Conservation (phyloP, 2,329 filamentous ascomycete species). For the Cytospora piceicola region DNA sequence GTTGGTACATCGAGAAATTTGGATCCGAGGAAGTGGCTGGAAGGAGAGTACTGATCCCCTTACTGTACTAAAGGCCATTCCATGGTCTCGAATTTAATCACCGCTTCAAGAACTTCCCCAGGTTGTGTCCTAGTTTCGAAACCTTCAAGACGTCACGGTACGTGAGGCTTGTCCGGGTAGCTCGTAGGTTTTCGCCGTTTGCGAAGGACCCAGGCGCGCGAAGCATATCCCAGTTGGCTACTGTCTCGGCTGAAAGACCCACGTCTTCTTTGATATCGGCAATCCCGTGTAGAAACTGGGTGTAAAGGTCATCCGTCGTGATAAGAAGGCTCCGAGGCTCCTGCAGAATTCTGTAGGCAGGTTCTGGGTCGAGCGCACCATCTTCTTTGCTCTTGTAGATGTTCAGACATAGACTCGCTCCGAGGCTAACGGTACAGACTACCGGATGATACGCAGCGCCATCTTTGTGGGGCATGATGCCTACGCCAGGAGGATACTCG, state of each 20-base stretch:
- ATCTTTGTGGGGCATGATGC: slow-evolving; percentile 98
- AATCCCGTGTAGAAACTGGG: slow-evolving; percentile 75
- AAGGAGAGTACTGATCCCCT: slow-evolving; percentile 79
- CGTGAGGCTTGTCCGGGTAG: slow-evolving; percentile 72
- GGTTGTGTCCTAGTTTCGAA: slow-evolving; percentile 70
- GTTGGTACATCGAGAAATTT: slow-evolving; percentile 81
- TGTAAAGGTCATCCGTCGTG: slow-evolving; percentile 71
- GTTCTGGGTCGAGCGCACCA: slow-evolving; percentile 57
- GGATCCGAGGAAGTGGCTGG: slow-evolving; percentile 63
- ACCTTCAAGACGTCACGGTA: slow-evolving; percentile 87
- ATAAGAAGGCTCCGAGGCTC: slow-evolving; percentile 82
- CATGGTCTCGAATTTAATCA: slow-evolving; percentile 40
- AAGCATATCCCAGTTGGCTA: slow-evolving; percentile 75
- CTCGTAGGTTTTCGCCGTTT: slow-evolving; percentile 60
- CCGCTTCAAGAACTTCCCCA: slow-evolving; percentile 56
- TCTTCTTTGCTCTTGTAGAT: slow-evolving; percentile 68
- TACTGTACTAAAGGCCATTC: slow-evolving; percentile 57
- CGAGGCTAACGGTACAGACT: slow-evolving; percentile 89
- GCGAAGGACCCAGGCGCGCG: slow-evolving; percentile 50
- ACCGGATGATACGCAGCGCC: slow-evolving; percentile 84
- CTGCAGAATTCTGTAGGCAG: slow-evolving; percentile 69
- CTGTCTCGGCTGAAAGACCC: slow-evolving; percentile 60
- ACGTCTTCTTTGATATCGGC: slow-evolving; percentile 68
- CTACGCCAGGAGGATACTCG: slow-evolving; percentile 83
- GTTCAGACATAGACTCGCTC: slow-evolving; percentile 76